Evolutionary conservation across 208 protist species (phyloP).

Genomic region (Leishmania gerbilli): DNA sequence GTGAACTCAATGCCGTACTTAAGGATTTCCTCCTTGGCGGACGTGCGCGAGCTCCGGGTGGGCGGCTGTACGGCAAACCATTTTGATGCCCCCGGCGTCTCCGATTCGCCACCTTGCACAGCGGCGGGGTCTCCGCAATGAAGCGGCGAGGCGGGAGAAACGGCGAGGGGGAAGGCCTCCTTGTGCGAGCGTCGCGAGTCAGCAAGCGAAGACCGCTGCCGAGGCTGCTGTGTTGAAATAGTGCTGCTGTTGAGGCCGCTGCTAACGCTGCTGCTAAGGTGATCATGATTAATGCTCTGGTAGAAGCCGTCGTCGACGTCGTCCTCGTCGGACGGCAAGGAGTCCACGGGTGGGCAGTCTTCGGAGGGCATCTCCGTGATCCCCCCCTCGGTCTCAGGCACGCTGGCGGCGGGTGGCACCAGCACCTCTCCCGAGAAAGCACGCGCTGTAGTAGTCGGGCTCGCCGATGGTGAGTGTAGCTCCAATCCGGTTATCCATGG

Average conservation of each 20-base stretch:
- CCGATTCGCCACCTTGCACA: not conserved
- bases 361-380: constrained; percentile 17
- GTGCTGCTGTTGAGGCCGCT: constrained; percentile 3
- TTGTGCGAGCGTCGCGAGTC: not conserved
- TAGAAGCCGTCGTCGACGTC: constrained; percentile 38
- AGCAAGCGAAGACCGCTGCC: not conserved
- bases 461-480: constrained; percentile 8
- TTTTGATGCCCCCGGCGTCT: not conserved
- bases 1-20: constrained; percentile 22
- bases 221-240: constrained; percentile 1
- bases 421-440: not conserved
- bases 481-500: constrained; percentile 56
- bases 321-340: constrained; percentile 30
- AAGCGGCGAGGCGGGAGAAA: constrained; percentile 1
- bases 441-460: not conserved
- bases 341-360: constrained; percentile 21
- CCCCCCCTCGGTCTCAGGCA: not conserved
- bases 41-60: not conserved
- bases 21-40: constrained; percentile 19
- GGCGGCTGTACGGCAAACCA: not conserved
- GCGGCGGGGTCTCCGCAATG: not conserved
- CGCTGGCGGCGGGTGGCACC: not conserved
- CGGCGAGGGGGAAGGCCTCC: not conserved
- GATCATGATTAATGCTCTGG: constrained; percentile 9
- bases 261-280: constrained; percentile 10